A percentile compares a stretch with the other conserved stretches of the same genome.
Evolutionary conservation across 108 stramenopile species (phyloP).

Genomic region (Epipyxis sp.): DNA sequence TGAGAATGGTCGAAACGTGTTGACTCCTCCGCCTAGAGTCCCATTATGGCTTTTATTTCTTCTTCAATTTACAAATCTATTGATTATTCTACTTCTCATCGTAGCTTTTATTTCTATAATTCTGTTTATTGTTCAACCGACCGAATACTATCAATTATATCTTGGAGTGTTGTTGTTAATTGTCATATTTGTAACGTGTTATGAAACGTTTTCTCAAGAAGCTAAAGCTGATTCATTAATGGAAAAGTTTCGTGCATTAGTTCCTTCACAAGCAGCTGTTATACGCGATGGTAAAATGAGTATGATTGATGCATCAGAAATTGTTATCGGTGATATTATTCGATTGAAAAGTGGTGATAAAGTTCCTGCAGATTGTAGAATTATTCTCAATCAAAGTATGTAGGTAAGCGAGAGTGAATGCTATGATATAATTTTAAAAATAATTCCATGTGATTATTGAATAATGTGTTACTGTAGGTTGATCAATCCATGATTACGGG

Average conservation of each 20-base stretch:
- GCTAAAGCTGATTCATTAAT: conserved; percentile 56
- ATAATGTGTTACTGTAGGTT: too few species aligned
- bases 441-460: too few species aligned
- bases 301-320: conserved; percentile 1
- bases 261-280: conserved; percentile 41
- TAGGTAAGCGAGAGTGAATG: too few species aligned
- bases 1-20: conserved; percentile 33
- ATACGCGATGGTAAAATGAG: conserved; percentile 47
- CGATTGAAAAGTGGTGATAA: background rate
- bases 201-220: conserved; percentile 61
- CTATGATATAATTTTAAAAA: too few species aligned
- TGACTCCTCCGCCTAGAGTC: conserved; percentile 26
- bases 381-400: background rate
- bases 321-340: conserved; percentile 6
- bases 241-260: conserved; percentile 44
- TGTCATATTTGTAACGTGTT: conserved; percentile 62
- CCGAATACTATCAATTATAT: conserved; percentile 43
- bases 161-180: conserved; percentile 59
- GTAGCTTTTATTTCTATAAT: conserved; percentile 60
- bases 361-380: background rate
- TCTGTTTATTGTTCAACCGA: conserved; percentile 45
- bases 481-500: background rate
- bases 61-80: conserved; percentile 54
- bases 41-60: conserved; percentile 60
- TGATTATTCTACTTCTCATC: conserved; percentile 61